phyloP scores from a whole-genome alignment of 2,329 filamentous ascomycete genomes.

The Ascochyta viciae-villosae region DNA sequence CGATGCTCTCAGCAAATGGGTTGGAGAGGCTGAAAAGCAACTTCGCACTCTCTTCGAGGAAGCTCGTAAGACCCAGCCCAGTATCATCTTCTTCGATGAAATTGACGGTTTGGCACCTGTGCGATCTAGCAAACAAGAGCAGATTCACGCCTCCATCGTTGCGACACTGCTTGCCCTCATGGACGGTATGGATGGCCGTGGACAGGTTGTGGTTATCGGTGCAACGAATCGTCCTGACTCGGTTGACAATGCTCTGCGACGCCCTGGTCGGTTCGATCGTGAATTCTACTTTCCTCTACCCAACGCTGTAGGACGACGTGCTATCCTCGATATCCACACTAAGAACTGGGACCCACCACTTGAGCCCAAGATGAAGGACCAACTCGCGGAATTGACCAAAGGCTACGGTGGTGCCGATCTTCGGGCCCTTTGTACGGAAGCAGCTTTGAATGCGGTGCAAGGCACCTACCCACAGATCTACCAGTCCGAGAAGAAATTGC shows the following conservation, averaged over 20 bases:
- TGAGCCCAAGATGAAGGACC: constrained; percentile 77
- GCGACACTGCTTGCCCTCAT: constrained; percentile 59
- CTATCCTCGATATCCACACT: constrained; percentile 95
- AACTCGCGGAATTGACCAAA: constrained; percentile 87
- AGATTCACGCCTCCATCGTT: constrained; percentile 93
- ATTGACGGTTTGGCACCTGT: constrained; percentile 97
- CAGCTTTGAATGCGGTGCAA: constrained; percentile 93
- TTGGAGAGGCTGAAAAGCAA: constrained; percentile 96
- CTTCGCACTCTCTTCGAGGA: constrained; percentile 93
- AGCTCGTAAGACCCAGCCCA: constrained; percentile 92
- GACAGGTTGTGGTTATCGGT: constrained; percentile 95
- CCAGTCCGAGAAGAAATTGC: constrained; percentile 83
- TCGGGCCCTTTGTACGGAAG: constrained; percentile 92
- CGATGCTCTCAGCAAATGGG: constrained; percentile 97
- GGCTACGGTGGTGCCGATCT: constrained; percentile 97
- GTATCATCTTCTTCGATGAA: constrained; percentile 99
- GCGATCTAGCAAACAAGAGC: constrained; percentile 96
- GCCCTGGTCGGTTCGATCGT: constrained; percentile 92
- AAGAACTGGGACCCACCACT: constrained; percentile 86
- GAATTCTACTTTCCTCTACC: constrained; percentile 98
- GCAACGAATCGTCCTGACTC: constrained; percentile 98
- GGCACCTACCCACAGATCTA: constrained; percentile 97
- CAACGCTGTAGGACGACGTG: constrained; percentile 76
- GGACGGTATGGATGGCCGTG: constrained; percentile 61
- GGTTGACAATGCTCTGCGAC: constrained; percentile 91